phyloP scores from a whole-genome alignment of 2,329 filamentous ascomycete genomes.

The Phoma sp. region DNA sequence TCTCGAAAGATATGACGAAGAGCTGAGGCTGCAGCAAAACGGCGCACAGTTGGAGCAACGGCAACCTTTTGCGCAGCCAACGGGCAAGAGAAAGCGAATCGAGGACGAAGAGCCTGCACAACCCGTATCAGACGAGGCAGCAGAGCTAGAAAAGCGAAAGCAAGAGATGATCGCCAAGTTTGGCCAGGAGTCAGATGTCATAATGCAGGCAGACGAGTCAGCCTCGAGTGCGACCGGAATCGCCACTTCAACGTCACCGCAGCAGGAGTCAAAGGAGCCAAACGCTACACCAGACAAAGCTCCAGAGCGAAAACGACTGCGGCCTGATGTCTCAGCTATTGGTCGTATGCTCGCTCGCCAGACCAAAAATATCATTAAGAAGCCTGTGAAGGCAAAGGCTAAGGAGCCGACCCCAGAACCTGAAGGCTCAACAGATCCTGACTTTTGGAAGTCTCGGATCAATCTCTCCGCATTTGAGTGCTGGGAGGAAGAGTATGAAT shows the following conservation, averaged over 20 bases:
- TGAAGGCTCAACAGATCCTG: conserved; percentile 55
- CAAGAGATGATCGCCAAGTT: conserved; percentile 33
- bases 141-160: conserved; percentile 33
- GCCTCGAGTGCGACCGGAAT: not conserved
- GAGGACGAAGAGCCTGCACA: conserved; percentile 27
- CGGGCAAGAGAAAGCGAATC: conserved; percentile 35
- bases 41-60: conserved; percentile 1
- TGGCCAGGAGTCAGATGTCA: conserved; percentile 3
- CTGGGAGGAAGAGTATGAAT: conserved; percentile 61
- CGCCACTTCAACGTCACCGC: not conserved
- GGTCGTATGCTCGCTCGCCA: conserved; percentile 42
- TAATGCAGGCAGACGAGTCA: conserved; percentile 5
- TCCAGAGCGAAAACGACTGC: conserved; percentile 32
- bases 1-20: conserved; percentile 58
- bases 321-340: conserved; percentile 37
- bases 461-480: conserved; percentile 84
- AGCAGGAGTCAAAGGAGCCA: not conserved
- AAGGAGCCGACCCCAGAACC: conserved; percentile 34
- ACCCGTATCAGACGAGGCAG: conserved; percentile 11
- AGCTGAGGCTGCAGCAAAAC: not conserved
- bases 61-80: conserved; percentile 16
- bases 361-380: conserved; percentile 31
- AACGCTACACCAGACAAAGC: conserved; percentile 11
- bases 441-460: conserved; percentile 78
- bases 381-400: conserved; percentile 23